Evolutionary conservation across 108 stramenopile species (phyloP), one percentile per base, ranked within the genome.

Genomic region (Fragilariopsis cylindrus): DNA sequence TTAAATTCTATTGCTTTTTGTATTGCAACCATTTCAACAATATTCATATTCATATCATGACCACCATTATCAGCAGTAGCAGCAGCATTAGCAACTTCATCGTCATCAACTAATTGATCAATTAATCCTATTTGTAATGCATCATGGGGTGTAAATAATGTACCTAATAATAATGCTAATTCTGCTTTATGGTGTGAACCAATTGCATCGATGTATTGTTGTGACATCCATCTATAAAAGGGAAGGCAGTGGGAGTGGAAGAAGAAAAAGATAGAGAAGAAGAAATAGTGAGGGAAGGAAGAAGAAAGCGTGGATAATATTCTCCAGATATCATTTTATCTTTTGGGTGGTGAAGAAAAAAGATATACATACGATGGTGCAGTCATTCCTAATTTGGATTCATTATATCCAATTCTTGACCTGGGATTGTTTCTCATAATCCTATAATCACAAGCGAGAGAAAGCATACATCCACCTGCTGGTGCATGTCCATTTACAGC

Each of bases 381-480:
- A 4, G 84, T 85, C 54, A 96, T 93, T 15, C 95, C 95, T 55
- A 96, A 70, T 48, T 79, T 65, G 6, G 90, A 84, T 75, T 96
- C 95, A 63, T 96, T 96, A 60, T 94, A 77, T 9, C 95, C 95
- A 76, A 96, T 93, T 3, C 73, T 77, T 7, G 77, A 71, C 6
- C 69, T 58, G 7, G 42, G 83, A 57, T 46, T 55, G 40, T 65
- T 62, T 21, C 69, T 48, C 86, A 96, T 88, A 45, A 94, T 71
- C 0, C 96, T 84, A 77, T 90, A 94, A 76, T 96, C 96, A 81
- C 92, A 93, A 30, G 81, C 78, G 88, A 96, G 71, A 50, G 93
- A 90, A 19, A 96, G 71, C 80, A 96, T 85, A 64, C 96, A 96
- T 16, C 96, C 96, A 49, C 85, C 96, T 4, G 96, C 96, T 48